Conservation (phyloP, 208 protist species). For the Porcisia deanei region DNA sequence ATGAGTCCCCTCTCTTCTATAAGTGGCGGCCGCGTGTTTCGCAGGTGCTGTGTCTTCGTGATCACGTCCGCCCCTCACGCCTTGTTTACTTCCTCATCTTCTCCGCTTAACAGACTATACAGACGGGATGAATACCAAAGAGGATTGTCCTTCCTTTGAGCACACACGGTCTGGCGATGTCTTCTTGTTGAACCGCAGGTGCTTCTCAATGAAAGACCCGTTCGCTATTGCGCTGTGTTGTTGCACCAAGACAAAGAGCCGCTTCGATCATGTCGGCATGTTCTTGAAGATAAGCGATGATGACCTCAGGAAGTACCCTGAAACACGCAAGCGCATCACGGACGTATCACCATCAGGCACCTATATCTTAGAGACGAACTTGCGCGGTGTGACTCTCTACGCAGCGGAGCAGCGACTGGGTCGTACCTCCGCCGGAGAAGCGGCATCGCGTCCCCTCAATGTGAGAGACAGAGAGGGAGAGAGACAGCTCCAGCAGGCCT, state of each 20-base stretch:
- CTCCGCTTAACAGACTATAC: not conserved
- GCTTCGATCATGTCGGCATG: constrained; percentile 86
- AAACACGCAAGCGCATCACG: constrained; percentile 34
- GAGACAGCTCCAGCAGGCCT: constrained; percentile 13
- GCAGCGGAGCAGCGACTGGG: constrained; percentile 61
- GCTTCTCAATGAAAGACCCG: constrained; percentile 68
- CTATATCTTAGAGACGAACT: constrained; percentile 83
- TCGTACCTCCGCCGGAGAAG: constrained; percentile 57
- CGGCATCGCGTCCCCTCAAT: constrained; percentile 47
- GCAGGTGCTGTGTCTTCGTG: too few species aligned
- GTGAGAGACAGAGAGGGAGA: constrained; percentile 15
- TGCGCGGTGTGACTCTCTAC: constrained; percentile 72
- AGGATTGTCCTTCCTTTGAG: not conserved
- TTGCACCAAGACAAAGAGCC: constrained; percentile 73
- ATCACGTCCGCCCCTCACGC: too few species aligned
- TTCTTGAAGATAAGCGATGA: constrained; percentile 56
- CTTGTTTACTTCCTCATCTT: not conserved
- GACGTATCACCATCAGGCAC: constrained; percentile 64
- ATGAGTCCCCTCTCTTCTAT: too few species aligned
- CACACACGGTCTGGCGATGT: constrained; percentile 64
- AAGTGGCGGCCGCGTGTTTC: not conserved
- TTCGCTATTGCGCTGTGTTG: constrained; percentile 66
- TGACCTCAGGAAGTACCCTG: constrained; percentile 38
- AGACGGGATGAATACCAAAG: not conserved
- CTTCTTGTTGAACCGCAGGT: constrained; percentile 84